Evolutionary conservation across 129 eudicot genomes (phyloP).

Genomic region (Centella asiatica): DNA sequence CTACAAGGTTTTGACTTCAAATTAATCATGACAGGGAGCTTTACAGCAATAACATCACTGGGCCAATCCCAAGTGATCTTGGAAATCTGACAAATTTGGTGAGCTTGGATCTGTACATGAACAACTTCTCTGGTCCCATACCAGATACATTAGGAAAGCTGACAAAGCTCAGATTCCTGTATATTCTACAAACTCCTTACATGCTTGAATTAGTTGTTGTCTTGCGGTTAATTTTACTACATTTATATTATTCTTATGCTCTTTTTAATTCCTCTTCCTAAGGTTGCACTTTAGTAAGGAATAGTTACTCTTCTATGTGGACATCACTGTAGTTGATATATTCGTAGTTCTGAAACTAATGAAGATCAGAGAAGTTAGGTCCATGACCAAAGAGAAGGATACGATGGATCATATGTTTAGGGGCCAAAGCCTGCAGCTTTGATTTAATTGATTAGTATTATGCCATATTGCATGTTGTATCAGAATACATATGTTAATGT

Average conservation of each 20-base stretch:
- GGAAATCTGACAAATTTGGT: slow-evolving; percentile 62
- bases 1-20: not conserved
- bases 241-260: not conserved
- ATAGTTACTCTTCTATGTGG: not conserved
- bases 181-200: slow-evolving; percentile 12
- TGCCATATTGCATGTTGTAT: too few relatives aligned
- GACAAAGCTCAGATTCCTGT: slow-evolving; percentile 56
- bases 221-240: too few relatives aligned
- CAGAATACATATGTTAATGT: too few relatives aligned
- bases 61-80: slow-evolving; percentile 43
- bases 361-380: not conserved
- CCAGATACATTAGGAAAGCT: slow-evolving; percentile 61
- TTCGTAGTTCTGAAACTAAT: not conserved
- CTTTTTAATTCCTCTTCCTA: not conserved
- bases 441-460: too few relatives aligned
- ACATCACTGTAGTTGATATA: not conserved
- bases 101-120: slow-evolving; percentile 67
- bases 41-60: slow-evolving; percentile 48
- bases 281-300: not conserved
- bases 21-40: slow-evolving; percentile 41
- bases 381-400: not conserved
- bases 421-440: too few relatives aligned
- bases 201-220: not conserved
- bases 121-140: slow-evolving; percentile 39
- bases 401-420: not conserved